A percentile compares a stretch with the other conserved stretches of the same genome.
These are phyloP conservation scores for Collybia sp. DNA, from an alignment of 768 basidiomycete species.

Conservation along the genomic window DNA sequence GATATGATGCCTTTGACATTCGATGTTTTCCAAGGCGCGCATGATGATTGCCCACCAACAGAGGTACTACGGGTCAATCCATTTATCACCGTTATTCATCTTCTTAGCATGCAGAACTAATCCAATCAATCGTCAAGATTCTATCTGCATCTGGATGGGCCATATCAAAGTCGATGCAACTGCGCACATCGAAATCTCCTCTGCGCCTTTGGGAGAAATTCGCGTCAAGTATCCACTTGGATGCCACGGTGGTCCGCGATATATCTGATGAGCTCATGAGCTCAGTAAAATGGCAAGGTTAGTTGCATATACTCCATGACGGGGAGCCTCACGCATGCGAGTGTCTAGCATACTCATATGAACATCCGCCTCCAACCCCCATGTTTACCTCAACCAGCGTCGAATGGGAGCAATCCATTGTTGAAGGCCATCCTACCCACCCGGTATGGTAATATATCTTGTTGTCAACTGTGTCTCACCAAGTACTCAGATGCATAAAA, in stretches of 20 bases:
- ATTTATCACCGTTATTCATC: neutral
- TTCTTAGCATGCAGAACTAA: slow-evolving; percentile 24
- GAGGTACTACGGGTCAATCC: too few relatives aligned
- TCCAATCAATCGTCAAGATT: slow-evolving; percentile 16
- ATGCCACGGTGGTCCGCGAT: slow-evolving; percentile 26
- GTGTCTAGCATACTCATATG: slow-evolving; percentile 35
- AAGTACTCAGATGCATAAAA: slow-evolving; percentile 49
- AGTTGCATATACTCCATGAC: slow-evolving; percentile 5
- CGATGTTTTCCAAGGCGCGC: slow-evolving; percentile 11
- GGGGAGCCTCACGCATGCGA: neutral
- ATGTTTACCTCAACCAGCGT: slow-evolving; percentile 43
- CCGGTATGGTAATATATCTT: slow-evolving; percentile 30
- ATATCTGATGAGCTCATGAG: slow-evolving; percentile 44
- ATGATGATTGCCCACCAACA: too few relatives aligned
- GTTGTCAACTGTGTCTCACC: neutral
- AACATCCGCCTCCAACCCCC: slow-evolving; percentile 41
- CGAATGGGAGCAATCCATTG: slow-evolving; percentile 57
- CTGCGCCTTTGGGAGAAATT: slow-evolving; percentile 40
- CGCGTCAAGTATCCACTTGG: slow-evolving; percentile 28
- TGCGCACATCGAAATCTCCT: slow-evolving; percentile 27
- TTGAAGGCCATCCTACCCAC: slow-evolving; percentile 58
- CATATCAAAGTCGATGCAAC: slow-evolving; percentile 12
- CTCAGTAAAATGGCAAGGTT: slow-evolving; percentile 52
- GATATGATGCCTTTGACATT: slow-evolving; percentile 47
- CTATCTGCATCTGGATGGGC: slow-evolving; percentile 23